Percentiles rank a stretch among this genome's conserved stretches.
Evolutionary conservation across 176 grass and related monocot genomes (phyloP).

Genomic region (Juncus inflexus): DNA sequence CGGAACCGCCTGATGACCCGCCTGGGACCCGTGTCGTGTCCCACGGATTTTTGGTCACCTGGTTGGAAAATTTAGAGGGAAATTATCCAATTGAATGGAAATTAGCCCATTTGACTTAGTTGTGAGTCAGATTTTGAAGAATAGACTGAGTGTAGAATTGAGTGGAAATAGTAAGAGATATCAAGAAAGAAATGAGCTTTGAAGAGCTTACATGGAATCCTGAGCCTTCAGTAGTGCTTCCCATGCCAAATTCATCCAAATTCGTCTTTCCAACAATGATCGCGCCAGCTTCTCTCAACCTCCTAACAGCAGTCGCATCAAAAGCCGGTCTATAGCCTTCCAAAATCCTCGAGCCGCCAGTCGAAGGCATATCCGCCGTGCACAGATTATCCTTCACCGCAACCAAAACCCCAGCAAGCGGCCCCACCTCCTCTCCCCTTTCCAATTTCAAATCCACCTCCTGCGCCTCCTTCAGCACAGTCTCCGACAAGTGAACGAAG

Average conservation of each 20-base stretch:
- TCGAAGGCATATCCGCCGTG: constrained; percentile 81
- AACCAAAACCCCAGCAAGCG: constrained; percentile 67
- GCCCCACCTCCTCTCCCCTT: constrained; percentile 48
- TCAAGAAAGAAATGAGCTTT: too few species aligned
- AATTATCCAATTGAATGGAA: too few species aligned
- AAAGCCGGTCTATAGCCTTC: constrained; percentile 79
- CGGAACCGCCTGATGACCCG: constrained; percentile 90
- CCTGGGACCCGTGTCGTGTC: constrained; percentile 75
- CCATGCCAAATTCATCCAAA: constrained; percentile 94
- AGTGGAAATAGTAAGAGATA: too few species aligned
- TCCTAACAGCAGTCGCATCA: constrained; percentile 77
- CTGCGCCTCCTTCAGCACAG: constrained; percentile 55
- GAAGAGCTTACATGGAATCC: constrained; percentile 57
- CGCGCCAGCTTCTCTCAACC: constrained; percentile 64
- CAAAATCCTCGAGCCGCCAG: constrained; percentile 79
- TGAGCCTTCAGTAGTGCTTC: constrained; percentile 90
- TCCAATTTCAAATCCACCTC: constrained; percentile 62
- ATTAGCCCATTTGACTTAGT: too few species aligned
- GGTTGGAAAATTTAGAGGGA: neutral
- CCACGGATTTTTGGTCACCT: constrained; percentile 94
- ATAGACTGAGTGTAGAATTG: too few species aligned
- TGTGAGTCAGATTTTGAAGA: too few species aligned
- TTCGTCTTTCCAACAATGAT: constrained; percentile 88
- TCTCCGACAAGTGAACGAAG: constrained; percentile 79
- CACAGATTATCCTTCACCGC: constrained; percentile 93